Percentiles rank a stretch among this genome's conserved stretches.
These are phyloP conservation scores for Angomonas ambiguus DNA, from an alignment of 208 protist species.

Conservation along the genomic window DNA sequence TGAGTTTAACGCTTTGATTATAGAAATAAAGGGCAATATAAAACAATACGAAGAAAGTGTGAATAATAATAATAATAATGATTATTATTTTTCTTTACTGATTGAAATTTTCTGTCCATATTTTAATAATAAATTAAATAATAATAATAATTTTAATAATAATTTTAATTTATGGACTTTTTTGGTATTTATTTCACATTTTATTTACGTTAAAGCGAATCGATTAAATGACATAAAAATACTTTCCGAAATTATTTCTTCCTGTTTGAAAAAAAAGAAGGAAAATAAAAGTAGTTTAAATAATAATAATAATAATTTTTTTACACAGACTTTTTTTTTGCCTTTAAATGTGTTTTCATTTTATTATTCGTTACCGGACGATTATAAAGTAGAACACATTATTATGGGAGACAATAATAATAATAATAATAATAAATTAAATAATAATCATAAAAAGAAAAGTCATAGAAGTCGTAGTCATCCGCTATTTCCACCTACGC, in stretches of 20 bases:
- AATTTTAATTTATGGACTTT: neutral
- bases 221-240: neutral
- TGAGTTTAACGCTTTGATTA: neutral
- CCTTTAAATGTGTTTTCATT: neutral
- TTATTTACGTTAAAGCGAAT: neutral
- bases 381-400: neutral
- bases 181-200: neutral
- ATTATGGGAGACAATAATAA: neutral
- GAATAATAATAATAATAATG: neutral
- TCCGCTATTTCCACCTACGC: neutral
- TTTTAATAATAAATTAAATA: too few relatives aligned
- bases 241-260: neutral
- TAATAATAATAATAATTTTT: slow-evolving; percentile 6
- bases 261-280: neutral
- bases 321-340: neutral
- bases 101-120: neutral
- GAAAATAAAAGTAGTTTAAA: neutral
- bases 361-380: neutral
- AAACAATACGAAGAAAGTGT: neutral
- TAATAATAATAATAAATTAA: slow-evolving; percentile 7
- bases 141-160: too few relatives aligned
- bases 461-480: neutral
- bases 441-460: slow-evolving; percentile 2
- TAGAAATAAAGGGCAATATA: neutral
- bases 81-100: neutral